Evolutionary conservation across 225 moss, liverwort and hornwort species (phyloP), one percentile per base, ranked within the genome.

Genomic region (Takakia lepidozioides): DNA sequence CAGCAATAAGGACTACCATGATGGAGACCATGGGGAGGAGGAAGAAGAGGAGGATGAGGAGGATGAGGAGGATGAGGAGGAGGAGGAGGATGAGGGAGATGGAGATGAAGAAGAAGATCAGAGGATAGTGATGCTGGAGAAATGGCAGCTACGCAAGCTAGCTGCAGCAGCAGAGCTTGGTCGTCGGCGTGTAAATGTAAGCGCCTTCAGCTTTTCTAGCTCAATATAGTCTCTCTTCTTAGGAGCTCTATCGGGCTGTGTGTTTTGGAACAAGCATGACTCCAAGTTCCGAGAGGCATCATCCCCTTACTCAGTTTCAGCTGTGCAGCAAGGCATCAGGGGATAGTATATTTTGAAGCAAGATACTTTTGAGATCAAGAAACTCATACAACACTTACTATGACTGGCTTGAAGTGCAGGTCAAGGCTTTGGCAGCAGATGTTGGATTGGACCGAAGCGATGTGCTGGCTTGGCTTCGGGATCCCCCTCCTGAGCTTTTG

Each of bases 401-500:
- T n/a, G n/a, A n/a, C n/a, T n/a, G n/a, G n/a, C n/a, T n/a, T n/a
- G n/a, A n/a, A n/a, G n/a, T n/a, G n/a, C n/a, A 95, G 93, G 74
- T 95, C 32, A 95, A 95, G 53, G 76, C 87, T 35, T 56, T 95
- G 40, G 70, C 86, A 35, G 70, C 79, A 15, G 95, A 95, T 59
- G 61, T 87, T 41, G 70, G 82, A 42, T 66, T 95, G 69, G 80
- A 95, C 42, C 86, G 95, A 29, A 30, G 62, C 23, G 84, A 90
- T 56, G 87, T 95, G 39, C 82, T 95, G 18, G 55, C 84, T 10
- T 95, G 81, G 61, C 72, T 95, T 16, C 72, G 73, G 62, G 67
- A 84, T 49, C 90, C 95, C 50, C 82, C 90, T 80, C 82, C 87
- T 13, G 90, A 95, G 35, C 82, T 90, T 51, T 43, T 90, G 61